phyloP scores from a whole-genome alignment of 129 eudicot genomes.

The Mikania micrantha region DNA sequence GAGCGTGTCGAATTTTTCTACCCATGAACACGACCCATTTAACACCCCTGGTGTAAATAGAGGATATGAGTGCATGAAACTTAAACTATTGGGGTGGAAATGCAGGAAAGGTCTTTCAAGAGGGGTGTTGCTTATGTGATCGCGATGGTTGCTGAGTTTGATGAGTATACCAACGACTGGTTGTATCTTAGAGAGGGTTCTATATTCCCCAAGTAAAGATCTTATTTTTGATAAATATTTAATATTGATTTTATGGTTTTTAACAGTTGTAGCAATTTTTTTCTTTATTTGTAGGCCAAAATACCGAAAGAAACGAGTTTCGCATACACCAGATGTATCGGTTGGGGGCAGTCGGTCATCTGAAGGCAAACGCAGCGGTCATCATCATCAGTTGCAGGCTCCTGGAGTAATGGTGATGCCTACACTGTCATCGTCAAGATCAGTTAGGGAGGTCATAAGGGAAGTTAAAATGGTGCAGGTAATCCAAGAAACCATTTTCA shows the following conservation, averaged over 20 bases:
- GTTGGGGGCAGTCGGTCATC: constrained; percentile 35
- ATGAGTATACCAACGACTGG: constrained; percentile 96
- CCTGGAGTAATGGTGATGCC: constrained; percentile 71
- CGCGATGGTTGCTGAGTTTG: constrained; percentile 96
- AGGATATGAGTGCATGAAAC: background rate
- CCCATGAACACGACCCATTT: background rate
- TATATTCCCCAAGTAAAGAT: constrained; percentile 84
- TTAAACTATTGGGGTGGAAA: background rate
- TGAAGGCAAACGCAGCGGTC: constrained; percentile 32
- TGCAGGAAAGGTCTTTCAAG: constrained; percentile 83
- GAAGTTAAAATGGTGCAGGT: constrained; percentile 99
- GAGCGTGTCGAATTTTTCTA: background rate
- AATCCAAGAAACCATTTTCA: background rate
- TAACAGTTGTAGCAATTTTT: constrained; percentile 1
- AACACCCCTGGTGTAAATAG: too few relatives aligned
- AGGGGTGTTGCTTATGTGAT: constrained; percentile 81
- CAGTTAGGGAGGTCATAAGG: constrained; percentile 72
- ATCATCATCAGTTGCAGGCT: constrained; percentile 35
- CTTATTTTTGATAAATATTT: background rate
- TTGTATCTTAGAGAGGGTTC: constrained; percentile 96
- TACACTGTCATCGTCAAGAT: constrained; percentile 59
- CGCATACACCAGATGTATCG: constrained; percentile 51
- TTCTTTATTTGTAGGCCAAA: constrained; percentile 53
- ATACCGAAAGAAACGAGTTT: constrained; percentile 56
- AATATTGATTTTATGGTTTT: background rate